A percentile compares a stretch with the other conserved stretches of the same genome.
Conservation (phyloP, 257 asterid species). For the Perilla frutescens region DNA sequence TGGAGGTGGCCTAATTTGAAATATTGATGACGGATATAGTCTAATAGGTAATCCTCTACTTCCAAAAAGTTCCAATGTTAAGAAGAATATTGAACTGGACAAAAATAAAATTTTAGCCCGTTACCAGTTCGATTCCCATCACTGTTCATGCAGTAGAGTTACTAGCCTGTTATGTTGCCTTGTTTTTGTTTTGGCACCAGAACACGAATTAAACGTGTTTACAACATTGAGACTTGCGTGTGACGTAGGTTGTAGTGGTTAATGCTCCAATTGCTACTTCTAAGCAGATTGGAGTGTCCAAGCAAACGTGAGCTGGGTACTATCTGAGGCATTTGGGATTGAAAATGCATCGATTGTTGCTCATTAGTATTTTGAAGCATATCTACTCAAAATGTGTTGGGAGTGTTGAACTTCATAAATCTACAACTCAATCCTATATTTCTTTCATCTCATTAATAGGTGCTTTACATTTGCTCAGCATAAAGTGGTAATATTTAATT, state of each 20-base stretch:
- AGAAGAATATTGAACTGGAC: too few species aligned
- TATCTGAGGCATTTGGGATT: slow-evolving; percentile 61
- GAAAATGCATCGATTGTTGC: slow-evolving; percentile 67
- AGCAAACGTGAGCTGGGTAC: slow-evolving; percentile 82
- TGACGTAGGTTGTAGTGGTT: slow-evolving; percentile 45
- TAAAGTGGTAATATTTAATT: too few species aligned
- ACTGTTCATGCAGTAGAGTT: not conserved
- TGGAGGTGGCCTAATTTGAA: not conserved
- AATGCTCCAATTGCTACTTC: slow-evolving; percentile 47
- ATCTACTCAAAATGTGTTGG: too few species aligned
- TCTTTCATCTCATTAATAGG: too few species aligned
- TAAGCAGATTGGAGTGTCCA: slow-evolving; percentile 94
- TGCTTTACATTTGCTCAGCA: too few species aligned
- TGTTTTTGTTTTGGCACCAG: not conserved
- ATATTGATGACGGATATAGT: not conserved
- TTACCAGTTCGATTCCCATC: too few species aligned
- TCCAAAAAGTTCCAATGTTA: too few species aligned
- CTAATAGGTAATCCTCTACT: too few species aligned
- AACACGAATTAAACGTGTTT: not conserved
- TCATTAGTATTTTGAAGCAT: too few species aligned
- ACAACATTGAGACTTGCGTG: slow-evolving; percentile 35
- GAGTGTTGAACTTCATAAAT: too few species aligned
- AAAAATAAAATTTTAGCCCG: too few species aligned
- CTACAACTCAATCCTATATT: too few species aligned
- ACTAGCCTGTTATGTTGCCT: not conserved